These are phyloP conservation scores for Diaporthe citriasiana DNA, from an alignment of 2,329 filamentous ascomycete species.

Conservation along the genomic window DNA sequence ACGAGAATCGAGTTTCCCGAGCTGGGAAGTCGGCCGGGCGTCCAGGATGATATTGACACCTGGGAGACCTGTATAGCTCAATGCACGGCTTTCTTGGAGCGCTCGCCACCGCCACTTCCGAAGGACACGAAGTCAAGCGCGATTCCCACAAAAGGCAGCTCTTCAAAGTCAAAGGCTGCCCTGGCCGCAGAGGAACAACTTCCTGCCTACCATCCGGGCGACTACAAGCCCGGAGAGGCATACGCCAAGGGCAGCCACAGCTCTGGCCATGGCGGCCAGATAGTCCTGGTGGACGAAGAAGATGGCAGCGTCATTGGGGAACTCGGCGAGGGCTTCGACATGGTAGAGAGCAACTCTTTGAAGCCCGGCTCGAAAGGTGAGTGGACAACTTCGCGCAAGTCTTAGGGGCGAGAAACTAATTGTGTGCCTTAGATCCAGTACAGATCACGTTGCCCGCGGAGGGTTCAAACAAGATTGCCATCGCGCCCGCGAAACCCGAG, in stretches of 20 bases:
- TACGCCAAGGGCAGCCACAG: constrained; percentile 77
- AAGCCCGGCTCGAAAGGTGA: constrained; percentile 92
- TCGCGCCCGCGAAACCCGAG: constrained; percentile 76
- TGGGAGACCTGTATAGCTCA: constrained; percentile 99
- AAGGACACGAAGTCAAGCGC: constrained; percentile 48
- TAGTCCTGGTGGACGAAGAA: constrained; percentile 95
- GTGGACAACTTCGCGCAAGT: constrained; percentile 44
- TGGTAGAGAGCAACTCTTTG: constrained; percentile 82
- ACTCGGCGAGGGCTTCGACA: constrained; percentile 83
- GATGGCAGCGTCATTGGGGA: constrained; percentile 96
- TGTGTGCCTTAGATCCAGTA: constrained; percentile 73
- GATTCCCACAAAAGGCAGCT: constrained; percentile 6
- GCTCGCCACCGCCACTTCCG: constrained; percentile 73
- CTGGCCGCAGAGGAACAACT: constrained; percentile 60
- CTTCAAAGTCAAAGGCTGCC: constrained; percentile 55
- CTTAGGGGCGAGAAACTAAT: constrained; percentile 32
- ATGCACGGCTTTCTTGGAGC: constrained; percentile 94
- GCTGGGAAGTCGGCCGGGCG: constrained; percentile 77
- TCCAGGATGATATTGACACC: constrained; percentile 94
- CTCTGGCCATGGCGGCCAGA: constrained; percentile 74
- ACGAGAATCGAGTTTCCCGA: constrained; percentile 92
- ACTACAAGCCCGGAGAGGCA: constrained; percentile 84
- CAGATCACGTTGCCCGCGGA: constrained; percentile 81
- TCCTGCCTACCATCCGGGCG: constrained; percentile 83
- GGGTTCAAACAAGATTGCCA: constrained; percentile 73